Evolutionary conservation across 169 alveolate species (phyloP).

Genomic region (Plasmodium vivax): DNA sequence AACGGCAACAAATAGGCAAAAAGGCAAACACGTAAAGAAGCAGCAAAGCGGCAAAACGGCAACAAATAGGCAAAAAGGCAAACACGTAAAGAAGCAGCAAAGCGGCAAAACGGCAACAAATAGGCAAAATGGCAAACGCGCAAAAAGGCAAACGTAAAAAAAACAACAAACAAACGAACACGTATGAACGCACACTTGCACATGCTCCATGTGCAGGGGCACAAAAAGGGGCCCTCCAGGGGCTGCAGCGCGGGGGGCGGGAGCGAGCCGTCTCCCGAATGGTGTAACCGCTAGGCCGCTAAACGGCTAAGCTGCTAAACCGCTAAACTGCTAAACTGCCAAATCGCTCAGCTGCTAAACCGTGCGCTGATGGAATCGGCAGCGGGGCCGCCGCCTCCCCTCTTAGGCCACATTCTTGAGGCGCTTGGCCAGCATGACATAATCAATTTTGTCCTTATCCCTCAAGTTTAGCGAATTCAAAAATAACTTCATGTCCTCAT

Average conservation of each 20-base stretch:
- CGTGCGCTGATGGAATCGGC: background rate
- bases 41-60: no score
- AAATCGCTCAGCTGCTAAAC: no score
- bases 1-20: no score
- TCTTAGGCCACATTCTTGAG: conserved; percentile 17
- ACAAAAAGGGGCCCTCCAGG: background rate
- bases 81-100: no score
- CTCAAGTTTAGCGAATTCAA: conserved; percentile 26
- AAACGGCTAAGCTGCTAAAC: background rate
- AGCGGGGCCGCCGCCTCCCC: background rate
- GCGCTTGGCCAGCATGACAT: conserved; percentile 43
- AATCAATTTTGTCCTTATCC: conserved; percentile 46
- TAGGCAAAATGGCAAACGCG: background rate
- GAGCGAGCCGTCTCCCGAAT: background rate
- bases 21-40: no score
- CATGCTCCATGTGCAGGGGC: background rate
- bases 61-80: no score
- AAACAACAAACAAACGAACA: background rate
- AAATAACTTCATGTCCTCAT: conserved; percentile 53
- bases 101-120: no score
- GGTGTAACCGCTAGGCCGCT: background rate
- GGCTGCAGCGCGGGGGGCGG: background rate
- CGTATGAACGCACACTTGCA: background rate
- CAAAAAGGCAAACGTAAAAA: background rate
- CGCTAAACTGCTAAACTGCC: no score